Conservation (phyloP, 805 yeast species). For the Candida coleopterorum region DNA sequence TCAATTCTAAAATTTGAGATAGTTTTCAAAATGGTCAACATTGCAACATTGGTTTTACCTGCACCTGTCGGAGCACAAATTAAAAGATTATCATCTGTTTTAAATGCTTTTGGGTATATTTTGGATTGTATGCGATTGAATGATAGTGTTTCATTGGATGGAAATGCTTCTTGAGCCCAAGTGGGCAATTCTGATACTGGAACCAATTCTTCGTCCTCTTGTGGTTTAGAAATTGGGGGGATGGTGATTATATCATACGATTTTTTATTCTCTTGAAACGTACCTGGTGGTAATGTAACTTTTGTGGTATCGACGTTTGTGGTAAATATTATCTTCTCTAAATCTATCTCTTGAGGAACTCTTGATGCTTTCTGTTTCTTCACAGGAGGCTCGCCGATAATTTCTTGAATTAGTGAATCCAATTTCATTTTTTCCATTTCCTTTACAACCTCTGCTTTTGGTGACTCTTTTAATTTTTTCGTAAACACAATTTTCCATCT, state of each 20-base stretch:
- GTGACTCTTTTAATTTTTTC: constrained; percentile 26
- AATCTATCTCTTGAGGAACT: constrained; percentile 6
- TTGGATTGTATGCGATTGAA: constrained; percentile 82
- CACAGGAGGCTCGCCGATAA: constrained; percentile 43
- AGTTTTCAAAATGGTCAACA: constrained; percentile 68
- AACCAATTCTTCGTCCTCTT: constrained; percentile 43
- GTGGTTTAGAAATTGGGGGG: constrained; percentile 60
- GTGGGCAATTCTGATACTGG: constrained; percentile 62
- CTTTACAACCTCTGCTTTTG: constrained; percentile 29
- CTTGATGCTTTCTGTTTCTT: constrained; percentile 16
- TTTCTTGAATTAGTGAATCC: constrained; percentile 37
- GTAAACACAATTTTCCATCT: constrained; percentile 52
- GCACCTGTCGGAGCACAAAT: constrained; percentile 99
- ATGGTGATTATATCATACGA: constrained; percentile 84
- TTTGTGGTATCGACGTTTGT: constrained; percentile 49
- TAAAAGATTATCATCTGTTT: constrained; percentile 63
- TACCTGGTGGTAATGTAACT: constrained; percentile 75
- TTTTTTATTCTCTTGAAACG: constrained; percentile 68
- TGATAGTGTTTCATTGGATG: constrained; percentile 55
- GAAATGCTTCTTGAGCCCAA: constrained; percentile 81
- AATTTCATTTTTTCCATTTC: constrained; percentile 45
- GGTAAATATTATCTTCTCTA: constrained; percentile 6
- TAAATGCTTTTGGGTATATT: constrained; percentile 75
- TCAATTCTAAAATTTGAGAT: constrained; percentile 48
- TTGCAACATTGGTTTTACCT: constrained; percentile 96